A percentile compares a stretch with the other conserved stretches of the same genome.
phyloP scores from a whole-genome alignment of 768 basidiomycete species.

The Tylopilus cervinicoccineus region DNA sequence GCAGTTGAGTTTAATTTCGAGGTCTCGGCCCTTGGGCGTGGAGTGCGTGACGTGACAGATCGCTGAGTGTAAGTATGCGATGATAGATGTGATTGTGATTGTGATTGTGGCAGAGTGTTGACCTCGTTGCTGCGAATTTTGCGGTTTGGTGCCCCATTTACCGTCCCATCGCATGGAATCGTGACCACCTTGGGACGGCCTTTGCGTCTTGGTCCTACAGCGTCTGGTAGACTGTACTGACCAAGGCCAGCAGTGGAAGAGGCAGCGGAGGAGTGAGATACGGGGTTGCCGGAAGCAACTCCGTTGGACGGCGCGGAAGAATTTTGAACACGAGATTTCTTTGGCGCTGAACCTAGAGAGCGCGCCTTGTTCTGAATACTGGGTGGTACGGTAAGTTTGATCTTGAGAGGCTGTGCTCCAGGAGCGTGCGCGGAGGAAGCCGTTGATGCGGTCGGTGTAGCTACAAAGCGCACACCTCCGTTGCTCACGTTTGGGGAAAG shows the following conservation, averaged over 20 bases:
- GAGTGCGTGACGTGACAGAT: slow-evolving; percentile 21
- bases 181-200: slow-evolving; percentile 52
- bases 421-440: slow-evolving; percentile 29
- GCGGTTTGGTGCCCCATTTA: slow-evolving; percentile 15
- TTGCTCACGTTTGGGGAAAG: slow-evolving; percentile 27
- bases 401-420: slow-evolving; percentile 49
- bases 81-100: slow-evolving; percentile 34
- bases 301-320: slow-evolving; percentile 36
- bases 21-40: slow-evolving; percentile 22
- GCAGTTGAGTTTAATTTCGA: slow-evolving; percentile 29
- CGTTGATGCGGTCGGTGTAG: slow-evolving; percentile 37
- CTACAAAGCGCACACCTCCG: slow-evolving; percentile 37
- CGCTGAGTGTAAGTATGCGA: slow-evolving; percentile 21
- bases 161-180: slow-evolving; percentile 29
- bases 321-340: slow-evolving; percentile 25
- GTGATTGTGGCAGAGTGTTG: slow-evolving; percentile 33
- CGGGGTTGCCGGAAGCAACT: slow-evolving; percentile 29
- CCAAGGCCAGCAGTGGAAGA: slow-evolving; percentile 30
- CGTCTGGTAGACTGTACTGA: slow-evolving; percentile 13
- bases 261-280: slow-evolving; percentile 4
- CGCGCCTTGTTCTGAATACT: slow-evolving; percentile 46
- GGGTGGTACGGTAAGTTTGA: slow-evolving; percentile 66
- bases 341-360: slow-evolving; percentile 22
- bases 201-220: slow-evolving; percentile 40
- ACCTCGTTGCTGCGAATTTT: slow-evolving; percentile 31